Conservation (phyloP, 805 yeast genomes). For the Nakazawaea anatomiae region DNA sequence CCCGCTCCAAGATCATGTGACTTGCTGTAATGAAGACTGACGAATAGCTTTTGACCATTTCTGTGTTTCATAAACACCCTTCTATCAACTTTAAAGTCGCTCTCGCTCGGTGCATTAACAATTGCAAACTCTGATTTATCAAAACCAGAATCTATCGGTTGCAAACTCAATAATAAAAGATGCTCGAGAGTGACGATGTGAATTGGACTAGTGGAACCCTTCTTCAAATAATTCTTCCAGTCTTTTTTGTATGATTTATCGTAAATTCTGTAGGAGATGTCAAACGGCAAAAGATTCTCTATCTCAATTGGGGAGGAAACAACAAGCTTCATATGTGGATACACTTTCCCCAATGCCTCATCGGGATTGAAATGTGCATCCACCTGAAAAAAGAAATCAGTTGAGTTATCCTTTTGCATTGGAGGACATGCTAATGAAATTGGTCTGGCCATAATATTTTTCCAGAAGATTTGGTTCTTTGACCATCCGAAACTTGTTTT, state of each 20-base stretch:
- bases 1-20: slow-evolving; percentile 50
- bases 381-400: slow-evolving; percentile 60
- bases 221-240: slow-evolving; percentile 54
- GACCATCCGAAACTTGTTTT: slow-evolving; percentile 66
- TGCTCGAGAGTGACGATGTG: slow-evolving; percentile 77
- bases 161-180: slow-evolving; percentile 64
- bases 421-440: slow-evolving; percentile 57
- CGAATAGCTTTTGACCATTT: slow-evolving; percentile 62
- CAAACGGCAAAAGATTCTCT: slow-evolving; percentile 81
- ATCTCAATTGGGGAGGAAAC: slow-evolving; percentile 83
- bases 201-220: slow-evolving; percentile 65
- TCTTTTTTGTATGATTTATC: slow-evolving; percentile 67
- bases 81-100: slow-evolving; percentile 53
- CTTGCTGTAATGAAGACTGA: slow-evolving; percentile 59
- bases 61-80: slow-evolving; percentile 45
- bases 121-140: slow-evolving; percentile 68
- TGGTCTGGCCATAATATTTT: slow-evolving; percentile 41
- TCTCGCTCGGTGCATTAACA: slow-evolving; percentile 50
- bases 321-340: slow-evolving; percentile 77
- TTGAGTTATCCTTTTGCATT: slow-evolving; percentile 26
- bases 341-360: slow-evolving; percentile 69
- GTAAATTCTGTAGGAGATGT: slow-evolving; percentile 65
- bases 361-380: slow-evolving; percentile 55
- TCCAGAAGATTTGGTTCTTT: slow-evolving; percentile 58
- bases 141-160: slow-evolving; percentile 57